Conservation (phyloP, 176 grass and related monocot species). For the Dendrocalamus sinicus region DNA sequence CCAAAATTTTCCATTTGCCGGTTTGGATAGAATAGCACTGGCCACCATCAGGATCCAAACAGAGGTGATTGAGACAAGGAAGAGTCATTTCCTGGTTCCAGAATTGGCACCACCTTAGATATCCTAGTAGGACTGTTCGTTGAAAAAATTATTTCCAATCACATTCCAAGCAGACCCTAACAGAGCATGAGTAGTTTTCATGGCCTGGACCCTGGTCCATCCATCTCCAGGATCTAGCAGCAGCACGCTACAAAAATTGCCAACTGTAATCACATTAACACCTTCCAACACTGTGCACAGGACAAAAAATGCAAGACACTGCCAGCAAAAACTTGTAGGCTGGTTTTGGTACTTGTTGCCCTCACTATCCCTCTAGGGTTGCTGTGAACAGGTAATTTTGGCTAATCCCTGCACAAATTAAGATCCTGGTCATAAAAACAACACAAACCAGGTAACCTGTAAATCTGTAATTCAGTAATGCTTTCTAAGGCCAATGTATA, state of each 20-base stretch:
- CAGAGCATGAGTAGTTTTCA: background rate
- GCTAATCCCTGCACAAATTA: background rate
- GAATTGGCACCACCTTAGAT: background rate
- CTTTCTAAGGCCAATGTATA: no score
- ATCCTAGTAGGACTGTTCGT: background rate
- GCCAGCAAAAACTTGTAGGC: background rate
- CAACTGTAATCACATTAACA: conserved; percentile 15
- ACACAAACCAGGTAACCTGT: background rate
- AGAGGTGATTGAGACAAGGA: background rate
- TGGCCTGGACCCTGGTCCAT: background rate
- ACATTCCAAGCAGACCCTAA: background rate
- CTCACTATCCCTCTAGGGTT: background rate
- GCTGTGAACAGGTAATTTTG: background rate
- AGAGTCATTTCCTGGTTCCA: background rate
- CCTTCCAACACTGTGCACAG: background rate
- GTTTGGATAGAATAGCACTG: background rate
- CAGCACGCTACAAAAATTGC: background rate
- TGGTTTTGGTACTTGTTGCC: background rate
- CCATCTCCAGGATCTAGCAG: background rate
- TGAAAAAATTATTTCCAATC: background rate
- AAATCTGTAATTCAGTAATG: no score
- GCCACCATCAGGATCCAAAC: conserved; percentile 8
- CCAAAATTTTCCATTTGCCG: background rate
- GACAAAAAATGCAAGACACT: background rate
- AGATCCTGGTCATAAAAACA: background rate